Conservation (phyloP, 345 rosid genomes). For the Populus davidiana region DNA sequence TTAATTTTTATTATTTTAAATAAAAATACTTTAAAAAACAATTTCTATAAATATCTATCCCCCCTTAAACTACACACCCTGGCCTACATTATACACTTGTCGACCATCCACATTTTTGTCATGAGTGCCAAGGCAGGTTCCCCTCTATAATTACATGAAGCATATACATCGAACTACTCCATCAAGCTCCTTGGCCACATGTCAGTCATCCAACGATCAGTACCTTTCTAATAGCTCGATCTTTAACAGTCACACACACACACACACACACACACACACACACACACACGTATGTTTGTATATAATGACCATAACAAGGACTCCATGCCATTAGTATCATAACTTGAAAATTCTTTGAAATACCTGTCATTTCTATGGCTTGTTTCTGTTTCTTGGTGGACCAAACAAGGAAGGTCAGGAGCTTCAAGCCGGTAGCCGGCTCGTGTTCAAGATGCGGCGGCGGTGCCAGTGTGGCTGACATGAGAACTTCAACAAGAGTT, state of each 20-base stretch:
- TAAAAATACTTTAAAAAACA: no score
- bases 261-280: no score
- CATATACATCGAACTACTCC: neutral
- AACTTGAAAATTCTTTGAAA: no score
- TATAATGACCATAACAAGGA: neutral
- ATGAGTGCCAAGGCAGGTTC: slow-evolving; percentile 12
- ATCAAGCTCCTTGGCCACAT: neutral
- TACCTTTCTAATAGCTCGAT: neutral
- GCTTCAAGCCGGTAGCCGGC: slow-evolving; percentile 72
- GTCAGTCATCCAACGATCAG: neutral
- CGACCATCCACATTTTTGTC: neutral
- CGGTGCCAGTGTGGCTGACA: slow-evolving; percentile 66
- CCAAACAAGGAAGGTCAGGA: slow-evolving; percentile 46
- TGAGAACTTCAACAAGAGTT: slow-evolving; percentile 63
- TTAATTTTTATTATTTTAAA: no score
- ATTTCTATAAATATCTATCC: no score
- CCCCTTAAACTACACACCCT: neutral
- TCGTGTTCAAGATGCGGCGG: slow-evolving; percentile 55
- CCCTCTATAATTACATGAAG: neutral
- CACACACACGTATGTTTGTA: no score
- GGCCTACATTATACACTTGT: neutral
- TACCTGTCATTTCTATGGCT: slow-evolving; percentile 37
- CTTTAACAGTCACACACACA: neutral
- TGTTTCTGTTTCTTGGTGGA: slow-evolving; percentile 76
- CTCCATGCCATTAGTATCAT: neutral